phyloP scores from a whole-genome alignment of 345 rosid species.

The Brassica cretica region DNA sequence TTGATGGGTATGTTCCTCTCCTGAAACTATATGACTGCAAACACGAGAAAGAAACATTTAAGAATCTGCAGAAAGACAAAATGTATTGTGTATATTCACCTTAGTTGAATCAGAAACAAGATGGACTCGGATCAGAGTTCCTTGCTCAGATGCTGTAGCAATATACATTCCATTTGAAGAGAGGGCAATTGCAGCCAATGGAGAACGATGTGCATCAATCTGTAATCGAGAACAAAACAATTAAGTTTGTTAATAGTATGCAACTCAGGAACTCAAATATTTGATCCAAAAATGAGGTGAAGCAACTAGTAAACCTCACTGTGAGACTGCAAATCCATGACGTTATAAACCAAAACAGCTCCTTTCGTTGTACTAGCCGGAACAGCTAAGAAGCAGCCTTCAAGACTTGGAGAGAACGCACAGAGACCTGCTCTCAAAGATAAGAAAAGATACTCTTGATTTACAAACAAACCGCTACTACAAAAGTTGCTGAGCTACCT shows the following conservation, averaged over 20 bases:
- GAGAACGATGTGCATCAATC: slow-evolving; percentile 92
- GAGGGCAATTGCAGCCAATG: slow-evolving; percentile 75
- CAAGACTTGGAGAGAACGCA: slow-evolving; percentile 80
- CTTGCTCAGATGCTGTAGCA: slow-evolving; percentile 96
- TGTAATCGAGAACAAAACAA: slow-evolving; percentile 35
- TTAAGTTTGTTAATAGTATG: background rate
- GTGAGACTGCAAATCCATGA: slow-evolving; percentile 70
- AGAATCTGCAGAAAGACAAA: slow-evolving; percentile 9
- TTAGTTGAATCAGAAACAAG: slow-evolving; percentile 80
- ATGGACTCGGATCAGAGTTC: slow-evolving; percentile 84
- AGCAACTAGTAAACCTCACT: slow-evolving; percentile 63
- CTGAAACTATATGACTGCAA: slow-evolving; percentile 78
- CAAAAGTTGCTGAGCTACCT: slow-evolving; percentile 44
- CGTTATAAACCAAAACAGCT: slow-evolving; percentile 82
- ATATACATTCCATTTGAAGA: slow-evolving; percentile 80
- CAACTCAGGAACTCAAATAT: background rate
- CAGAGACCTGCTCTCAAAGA: slow-evolving; percentile 58
- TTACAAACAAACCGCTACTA: background rate
- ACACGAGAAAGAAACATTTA: slow-evolving; percentile 19
- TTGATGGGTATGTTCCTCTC: slow-evolving; percentile 85
- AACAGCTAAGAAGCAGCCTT: slow-evolving; percentile 90
- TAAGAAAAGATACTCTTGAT: background rate
- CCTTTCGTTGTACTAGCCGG: slow-evolving; percentile 85
- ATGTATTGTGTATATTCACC: slow-evolving; percentile 47
- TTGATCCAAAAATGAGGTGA: background rate